A percentile compares a stretch with the other conserved stretches of the same genome.
Evolutionary conservation across 257 asterid species (phyloP).

Genomic region (Solanum lycopersicoides): DNA sequence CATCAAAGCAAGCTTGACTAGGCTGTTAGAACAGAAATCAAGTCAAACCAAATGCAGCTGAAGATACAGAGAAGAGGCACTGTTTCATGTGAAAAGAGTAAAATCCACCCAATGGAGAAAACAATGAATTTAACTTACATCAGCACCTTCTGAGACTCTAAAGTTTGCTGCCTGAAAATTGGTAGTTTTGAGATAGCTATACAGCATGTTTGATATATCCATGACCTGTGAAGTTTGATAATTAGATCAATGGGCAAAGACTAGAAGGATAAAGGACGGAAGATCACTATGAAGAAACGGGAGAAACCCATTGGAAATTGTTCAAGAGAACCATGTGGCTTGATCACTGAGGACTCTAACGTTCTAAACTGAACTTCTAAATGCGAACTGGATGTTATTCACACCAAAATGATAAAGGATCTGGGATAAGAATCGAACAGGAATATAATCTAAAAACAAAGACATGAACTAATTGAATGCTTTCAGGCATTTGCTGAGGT

Average conservation of each 20-base stretch:
- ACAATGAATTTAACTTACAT: conserved; percentile 31
- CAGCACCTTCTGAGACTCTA: conserved; percentile 21
- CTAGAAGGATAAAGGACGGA: background rate
- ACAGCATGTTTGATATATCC: conserved; percentile 62
- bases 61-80: background rate
- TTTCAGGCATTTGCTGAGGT: background rate
- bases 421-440: background rate
- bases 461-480: background rate
- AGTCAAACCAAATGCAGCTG: conserved; percentile 2
- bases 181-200: conserved; percentile 26
- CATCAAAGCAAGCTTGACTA: conserved; percentile 13
- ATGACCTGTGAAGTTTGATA: conserved; percentile 31
- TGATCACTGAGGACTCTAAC: background rate
- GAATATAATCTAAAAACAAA: background rate
- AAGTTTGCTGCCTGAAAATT: conserved; percentile 37
- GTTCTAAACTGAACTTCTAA: background rate
- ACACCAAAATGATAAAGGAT: background rate
- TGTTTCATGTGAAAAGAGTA: background rate
- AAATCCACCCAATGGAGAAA: background rate
- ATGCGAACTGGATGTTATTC: background rate
- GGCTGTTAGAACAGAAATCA: conserved; percentile 25
- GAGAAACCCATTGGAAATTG: background rate
- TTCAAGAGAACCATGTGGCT: background rate
- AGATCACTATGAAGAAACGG: background rate
- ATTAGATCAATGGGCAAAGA: background rate